Percentiles rank a stretch among this genome's conserved stretches.
These are phyloP conservation scores for Cardiospermum halicacabum DNA, from an alignment of 345 rosid genomes.

Conservation along the genomic window DNA sequence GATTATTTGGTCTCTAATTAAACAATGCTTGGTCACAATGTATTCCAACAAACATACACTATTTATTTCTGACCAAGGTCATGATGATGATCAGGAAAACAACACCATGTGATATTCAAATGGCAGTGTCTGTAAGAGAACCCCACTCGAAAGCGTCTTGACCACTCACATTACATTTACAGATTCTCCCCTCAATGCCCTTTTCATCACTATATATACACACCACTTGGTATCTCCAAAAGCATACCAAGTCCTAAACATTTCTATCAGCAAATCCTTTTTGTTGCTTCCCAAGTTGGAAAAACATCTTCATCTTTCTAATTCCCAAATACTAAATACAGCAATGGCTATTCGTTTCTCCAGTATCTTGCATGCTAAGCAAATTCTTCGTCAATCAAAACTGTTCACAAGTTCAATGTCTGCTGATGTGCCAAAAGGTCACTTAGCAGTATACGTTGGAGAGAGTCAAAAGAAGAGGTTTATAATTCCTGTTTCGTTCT, in stretches of 20 bases:
- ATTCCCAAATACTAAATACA: not conserved
- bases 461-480: slow-evolving; percentile 25
- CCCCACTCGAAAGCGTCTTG: slow-evolving; percentile 2
- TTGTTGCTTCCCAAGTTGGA: not conserved
- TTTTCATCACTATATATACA: slow-evolving; percentile 12
- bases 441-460: slow-evolving; percentile 24
- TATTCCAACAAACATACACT: not conserved
- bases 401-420: slow-evolving; percentile 10
- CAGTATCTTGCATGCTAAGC: not conserved
- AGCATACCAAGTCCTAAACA: slow-evolving; percentile 3
- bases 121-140: slow-evolving; percentile 10
- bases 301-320: not conserved
- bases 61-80: not conserved
- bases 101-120: slow-evolving; percentile 25
- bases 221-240: not conserved
- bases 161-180: not conserved
- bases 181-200: not conserved
- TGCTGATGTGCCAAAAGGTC: slow-evolving; percentile 23
- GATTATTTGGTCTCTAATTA: not conserved
- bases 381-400: not conserved
- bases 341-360: slow-evolving; percentile 5
- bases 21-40: not conserved
- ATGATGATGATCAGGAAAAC: slow-evolving; percentile 20
- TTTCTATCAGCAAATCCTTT: not conserved
- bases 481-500: slow-evolving; percentile 29